A percentile compares a stretch with the other conserved stretches of the same genome.
phyloP scores from a whole-genome alignment of 495 filamentous ascomycete species.

The Clohesyomyces aquaticus region DNA sequence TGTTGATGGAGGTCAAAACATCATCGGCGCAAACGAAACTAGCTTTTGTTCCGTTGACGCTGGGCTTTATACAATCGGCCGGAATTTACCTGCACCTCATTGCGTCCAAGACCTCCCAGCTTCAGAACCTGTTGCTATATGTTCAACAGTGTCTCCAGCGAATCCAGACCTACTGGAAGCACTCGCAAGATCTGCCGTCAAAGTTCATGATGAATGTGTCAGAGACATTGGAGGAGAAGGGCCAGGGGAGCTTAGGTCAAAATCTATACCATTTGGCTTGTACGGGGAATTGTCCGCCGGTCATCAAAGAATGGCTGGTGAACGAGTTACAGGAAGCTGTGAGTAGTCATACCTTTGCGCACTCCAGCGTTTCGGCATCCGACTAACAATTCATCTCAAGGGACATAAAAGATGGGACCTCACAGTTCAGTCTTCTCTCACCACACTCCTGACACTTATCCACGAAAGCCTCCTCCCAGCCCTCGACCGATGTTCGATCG shows the following conservation, averaged over 20 bases:
- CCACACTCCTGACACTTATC: constrained; percentile 73
- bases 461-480: constrained; percentile 89
- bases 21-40: constrained; percentile 14
- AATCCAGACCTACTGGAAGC: constrained; percentile 79
- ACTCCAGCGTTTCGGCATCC: background rate
- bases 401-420: constrained; percentile 97
- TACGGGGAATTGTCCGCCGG: constrained; percentile 77
- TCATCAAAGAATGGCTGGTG: constrained; percentile 83
- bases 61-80: constrained; percentile 78
- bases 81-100: constrained; percentile 79
- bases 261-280: constrained; percentile 84
- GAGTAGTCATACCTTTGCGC: constrained; percentile 28
- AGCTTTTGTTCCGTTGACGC: constrained; percentile 74
- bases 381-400: no score
- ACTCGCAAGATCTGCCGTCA: constrained; percentile 75
- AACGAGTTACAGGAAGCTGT: constrained; percentile 86
- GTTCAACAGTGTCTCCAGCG: constrained; percentile 73
- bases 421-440: constrained; percentile 73
- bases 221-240: constrained; percentile 64
- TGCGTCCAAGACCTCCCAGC: constrained; percentile 80
- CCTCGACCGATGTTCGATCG: constrained; percentile 78
- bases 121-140: constrained; percentile 85
- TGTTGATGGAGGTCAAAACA: constrained; percentile 56
- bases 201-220: constrained; percentile 76
- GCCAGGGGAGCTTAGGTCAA: constrained; percentile 67